These are phyloP conservation scores for Alternaria gansuensis DNA, from an alignment of 2,329 filamentous ascomycete species.

Conservation along the genomic window DNA sequence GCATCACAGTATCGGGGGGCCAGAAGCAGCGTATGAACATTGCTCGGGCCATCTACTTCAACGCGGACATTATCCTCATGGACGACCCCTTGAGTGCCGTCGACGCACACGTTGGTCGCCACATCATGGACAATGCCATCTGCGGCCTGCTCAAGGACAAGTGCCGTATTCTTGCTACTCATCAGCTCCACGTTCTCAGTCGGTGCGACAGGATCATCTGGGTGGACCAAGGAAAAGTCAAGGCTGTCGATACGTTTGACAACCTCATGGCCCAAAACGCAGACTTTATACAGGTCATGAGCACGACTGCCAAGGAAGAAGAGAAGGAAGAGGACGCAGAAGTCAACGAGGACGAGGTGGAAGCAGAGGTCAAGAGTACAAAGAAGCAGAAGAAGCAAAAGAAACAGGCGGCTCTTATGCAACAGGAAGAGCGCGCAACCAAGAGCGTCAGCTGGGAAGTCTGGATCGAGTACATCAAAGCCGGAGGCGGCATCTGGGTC, in stretches of 20 bases:
- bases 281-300: slow-evolving; percentile 85
- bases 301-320: slow-evolving; percentile 74
- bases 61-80: slow-evolving; percentile 70
- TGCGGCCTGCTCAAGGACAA: slow-evolving; percentile 88
- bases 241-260: slow-evolving; percentile 87
- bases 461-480: slow-evolving; percentile 78
- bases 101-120: slow-evolving; percentile 68
- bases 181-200: slow-evolving; percentile 91
- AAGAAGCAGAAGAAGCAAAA: slow-evolving; percentile 54
- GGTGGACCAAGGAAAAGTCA: slow-evolving; percentile 86
- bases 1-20: slow-evolving; percentile 93
- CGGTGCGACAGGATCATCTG: slow-evolving; percentile 92
- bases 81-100: slow-evolving; percentile 70
- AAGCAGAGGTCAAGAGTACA: slow-evolving; percentile 67
- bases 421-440: slow-evolving; percentile 74
- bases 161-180: slow-evolving; percentile 89
- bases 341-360: slow-evolving; percentile 59
- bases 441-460: slow-evolving; percentile 81
- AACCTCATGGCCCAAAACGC: slow-evolving; percentile 82
- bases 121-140: slow-evolving; percentile 93
- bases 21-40: slow-evolving; percentile 97
- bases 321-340: slow-evolving; percentile 58
- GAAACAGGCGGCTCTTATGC: slow-evolving; percentile 72
- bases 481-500: slow-evolving; percentile 75
- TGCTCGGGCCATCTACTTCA: slow-evolving; percentile 76